Conservation (phyloP, 768 basidiomycete genomes). For the Leccinum incarnatum region DNA sequence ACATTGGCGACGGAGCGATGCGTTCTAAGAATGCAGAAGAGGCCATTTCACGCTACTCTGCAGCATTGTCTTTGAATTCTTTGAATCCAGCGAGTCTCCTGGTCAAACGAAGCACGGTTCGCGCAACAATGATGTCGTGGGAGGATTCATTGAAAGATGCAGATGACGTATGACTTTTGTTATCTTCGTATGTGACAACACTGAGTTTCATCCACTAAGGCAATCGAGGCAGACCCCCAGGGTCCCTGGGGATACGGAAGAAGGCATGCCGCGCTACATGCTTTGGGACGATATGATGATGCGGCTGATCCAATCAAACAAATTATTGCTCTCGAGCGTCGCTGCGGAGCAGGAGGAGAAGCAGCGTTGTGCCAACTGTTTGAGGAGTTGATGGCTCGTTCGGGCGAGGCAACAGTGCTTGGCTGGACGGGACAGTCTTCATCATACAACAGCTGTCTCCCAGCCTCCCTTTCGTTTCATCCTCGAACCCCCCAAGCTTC, state of each 20-base stretch:
- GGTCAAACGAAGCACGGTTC: conserved; percentile 6
- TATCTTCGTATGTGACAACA: no score
- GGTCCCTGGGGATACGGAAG: neutral
- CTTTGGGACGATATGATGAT: neutral
- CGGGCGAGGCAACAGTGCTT: no score
- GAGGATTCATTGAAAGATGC: conserved; percentile 9
- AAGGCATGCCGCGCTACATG: conserved; percentile 1
- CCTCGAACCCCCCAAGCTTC: no score
- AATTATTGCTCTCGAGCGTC: no score
- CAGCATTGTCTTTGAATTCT: neutral
- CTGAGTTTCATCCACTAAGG: neutral
- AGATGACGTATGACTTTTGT: no score
- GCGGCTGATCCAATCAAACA: neutral
- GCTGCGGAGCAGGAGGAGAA: no score
- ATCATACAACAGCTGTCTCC: no score
- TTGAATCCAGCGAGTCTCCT: neutral
- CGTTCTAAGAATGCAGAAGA: neutral
- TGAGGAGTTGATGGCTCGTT: no score
- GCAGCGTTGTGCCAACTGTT: no score
- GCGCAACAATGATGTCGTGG: neutral
- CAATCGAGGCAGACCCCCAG: neutral
- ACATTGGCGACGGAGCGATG: neutral
- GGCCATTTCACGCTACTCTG: neutral
- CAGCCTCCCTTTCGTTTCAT: no score
- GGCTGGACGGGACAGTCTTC: no score